These are phyloP conservation scores for Nicotiana undulata DNA, from an alignment of 257 asterid genomes.

Conservation along the genomic window DNA sequence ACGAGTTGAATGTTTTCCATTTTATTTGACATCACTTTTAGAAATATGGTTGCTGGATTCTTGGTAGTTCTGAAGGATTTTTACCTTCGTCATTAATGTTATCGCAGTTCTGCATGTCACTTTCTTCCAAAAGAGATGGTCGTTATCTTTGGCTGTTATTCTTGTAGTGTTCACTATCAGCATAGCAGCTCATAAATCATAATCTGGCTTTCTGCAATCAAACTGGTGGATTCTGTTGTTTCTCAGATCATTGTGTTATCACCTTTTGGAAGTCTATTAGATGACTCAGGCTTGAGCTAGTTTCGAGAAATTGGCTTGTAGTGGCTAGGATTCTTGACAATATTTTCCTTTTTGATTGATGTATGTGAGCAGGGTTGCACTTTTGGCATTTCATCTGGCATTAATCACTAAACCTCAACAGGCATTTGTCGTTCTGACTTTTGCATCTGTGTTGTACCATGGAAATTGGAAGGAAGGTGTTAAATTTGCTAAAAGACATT, in stretches of 20 bases:
- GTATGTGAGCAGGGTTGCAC: constrained; percentile 60
- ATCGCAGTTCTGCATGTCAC: not conserved
- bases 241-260: not conserved
- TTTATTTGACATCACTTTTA: not conserved
- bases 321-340: not conserved
- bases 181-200: not conserved
- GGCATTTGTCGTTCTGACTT: constrained; percentile 57
- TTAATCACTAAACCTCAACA: constrained; percentile 55
- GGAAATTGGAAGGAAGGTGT: constrained; percentile 62
- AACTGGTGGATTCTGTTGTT: not conserved
- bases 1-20: not conserved
- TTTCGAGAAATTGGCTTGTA: not conserved
- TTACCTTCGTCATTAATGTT: not conserved
- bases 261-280: not conserved
- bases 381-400: constrained; percentile 68
- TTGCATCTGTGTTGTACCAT: constrained; percentile 70
- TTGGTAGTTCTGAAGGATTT: not conserved
- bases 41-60: not conserved
- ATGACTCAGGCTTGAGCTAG: not conserved
- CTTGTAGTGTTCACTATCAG: not conserved
- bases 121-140: not conserved
- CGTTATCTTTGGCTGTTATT: not conserved
- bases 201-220: not conserved
- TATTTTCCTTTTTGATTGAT: constrained; percentile 11
- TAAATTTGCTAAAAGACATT: constrained; percentile 51